phyloP scores from a whole-genome alignment of 129 eudicot species.

The Arctium minus region DNA sequence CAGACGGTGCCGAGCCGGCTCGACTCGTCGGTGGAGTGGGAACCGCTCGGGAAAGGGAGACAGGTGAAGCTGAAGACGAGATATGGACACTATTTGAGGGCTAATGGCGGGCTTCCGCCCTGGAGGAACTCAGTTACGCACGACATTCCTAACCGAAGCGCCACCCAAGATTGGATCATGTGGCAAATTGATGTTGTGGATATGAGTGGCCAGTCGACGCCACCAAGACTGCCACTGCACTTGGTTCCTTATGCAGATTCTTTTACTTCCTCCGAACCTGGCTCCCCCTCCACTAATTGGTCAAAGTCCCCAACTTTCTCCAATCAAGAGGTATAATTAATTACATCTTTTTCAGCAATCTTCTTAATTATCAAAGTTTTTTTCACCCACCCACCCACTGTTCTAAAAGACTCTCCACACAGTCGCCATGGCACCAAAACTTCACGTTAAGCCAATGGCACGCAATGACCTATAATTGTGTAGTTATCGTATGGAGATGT shows the following conservation, averaged over 20 bases:
- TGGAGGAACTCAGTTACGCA: conserved; percentile 79
- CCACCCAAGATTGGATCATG: conserved; percentile 63
- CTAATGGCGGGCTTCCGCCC: conserved; percentile 66
- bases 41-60: conserved; percentile 43
- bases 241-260: conserved; percentile 36
- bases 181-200: conserved; percentile 65
- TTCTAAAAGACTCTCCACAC: too few species aligned
- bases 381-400: too few species aligned
- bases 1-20: conserved; percentile 55
- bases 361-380: too few species aligned
- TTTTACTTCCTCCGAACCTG: conserved; percentile 37
- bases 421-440: too few species aligned
- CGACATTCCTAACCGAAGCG: conserved; percentile 66
- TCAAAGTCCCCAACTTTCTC: conserved; percentile 36
- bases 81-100: conserved; percentile 56
- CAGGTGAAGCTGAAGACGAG: conserved; percentile 54
- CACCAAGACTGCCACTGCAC: conserved; percentile 16
- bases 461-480: too few species aligned
- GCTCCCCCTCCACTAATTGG: conserved; percentile 29
- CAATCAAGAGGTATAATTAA: conserved; percentile 50
- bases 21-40: conserved; percentile 75
- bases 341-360: neutral
- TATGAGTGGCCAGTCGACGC: conserved; percentile 25
- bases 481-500: too few species aligned
- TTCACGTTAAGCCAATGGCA: too few species aligned